Conservation (phyloP, 2,329 filamentous ascomycete species). For the Ustulina deusta region DNA sequence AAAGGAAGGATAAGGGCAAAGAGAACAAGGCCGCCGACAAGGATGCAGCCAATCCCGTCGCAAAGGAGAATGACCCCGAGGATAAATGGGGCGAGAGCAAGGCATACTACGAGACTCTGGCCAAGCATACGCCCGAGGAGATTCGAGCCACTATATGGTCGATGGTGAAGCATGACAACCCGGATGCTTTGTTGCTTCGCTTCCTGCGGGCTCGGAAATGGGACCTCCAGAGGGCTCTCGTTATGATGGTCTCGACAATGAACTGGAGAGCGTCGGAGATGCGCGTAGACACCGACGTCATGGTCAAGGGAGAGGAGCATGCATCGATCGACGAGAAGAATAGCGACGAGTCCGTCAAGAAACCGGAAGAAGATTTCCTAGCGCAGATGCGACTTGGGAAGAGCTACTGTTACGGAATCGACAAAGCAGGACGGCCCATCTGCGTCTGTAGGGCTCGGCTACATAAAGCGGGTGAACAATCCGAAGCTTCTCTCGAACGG, state of each 20-base stretch:
- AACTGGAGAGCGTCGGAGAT: conserved; percentile 88
- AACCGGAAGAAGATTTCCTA: conserved; percentile 80
- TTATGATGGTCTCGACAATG: conserved; percentile 96
- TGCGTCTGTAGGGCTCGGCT: conserved; percentile 86
- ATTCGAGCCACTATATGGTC: conserved; percentile 87
- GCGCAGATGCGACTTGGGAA: conserved; percentile 89
- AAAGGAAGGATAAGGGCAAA: conserved; percentile 69
- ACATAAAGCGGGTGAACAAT: conserved; percentile 86
- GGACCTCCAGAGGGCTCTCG: conserved; percentile 91
- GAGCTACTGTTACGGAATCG: conserved; percentile 88
- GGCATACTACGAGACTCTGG: conserved; percentile 84
- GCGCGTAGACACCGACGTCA: conserved; percentile 90
- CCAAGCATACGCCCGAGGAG: conserved; percentile 79
- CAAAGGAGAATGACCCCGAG: conserved; percentile 68
- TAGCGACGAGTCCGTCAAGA: conserved; percentile 71
- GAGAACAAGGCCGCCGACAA: conserved; percentile 57
- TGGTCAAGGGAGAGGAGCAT: conserved; percentile 78
- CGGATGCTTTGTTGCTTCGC: conserved; percentile 83
- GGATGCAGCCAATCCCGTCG: conserved; percentile 54
- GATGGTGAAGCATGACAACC: conserved; percentile 96
- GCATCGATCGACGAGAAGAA: conserved; percentile 71
- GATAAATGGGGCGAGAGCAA: conserved; percentile 95
- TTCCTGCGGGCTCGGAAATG: conserved; percentile 93
- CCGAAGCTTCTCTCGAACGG: conserved; percentile 82
- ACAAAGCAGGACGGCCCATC: conserved; percentile 86